Evolutionary conservation across 139 green algal species (phyloP).

Genomic region (Volvox africanus): DNA sequence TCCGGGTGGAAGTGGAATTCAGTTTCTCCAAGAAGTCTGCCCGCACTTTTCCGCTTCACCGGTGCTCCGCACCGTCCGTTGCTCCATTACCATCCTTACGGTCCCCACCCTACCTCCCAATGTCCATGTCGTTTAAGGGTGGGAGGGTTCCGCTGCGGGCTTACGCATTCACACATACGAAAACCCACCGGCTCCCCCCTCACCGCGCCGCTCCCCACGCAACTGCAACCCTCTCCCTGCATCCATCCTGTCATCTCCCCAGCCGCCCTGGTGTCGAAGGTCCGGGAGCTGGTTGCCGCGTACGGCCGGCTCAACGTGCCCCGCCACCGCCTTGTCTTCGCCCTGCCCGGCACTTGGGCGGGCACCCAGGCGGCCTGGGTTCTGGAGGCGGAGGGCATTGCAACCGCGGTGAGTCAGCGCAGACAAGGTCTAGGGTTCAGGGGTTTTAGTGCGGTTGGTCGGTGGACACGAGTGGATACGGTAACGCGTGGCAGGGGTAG

Average conservation of each 20-base stretch:
- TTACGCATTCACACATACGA: not conserved
- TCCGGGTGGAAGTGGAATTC: too few species aligned
- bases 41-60: too few species aligned
- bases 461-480: too few species aligned
- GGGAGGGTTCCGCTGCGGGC: too few species aligned
- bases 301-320: slow-evolving; percentile 77
- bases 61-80: too few species aligned
- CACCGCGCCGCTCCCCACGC: not conserved
- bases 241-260: not conserved
- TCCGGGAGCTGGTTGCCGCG: slow-evolving; percentile 59
- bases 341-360: slow-evolving; percentile 86
- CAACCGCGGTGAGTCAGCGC: slow-evolving; percentile 70
- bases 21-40: too few species aligned
- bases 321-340: slow-evolving; percentile 72
- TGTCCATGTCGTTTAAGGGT: too few species aligned
- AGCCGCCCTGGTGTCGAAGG: slow-evolving; percentile 67
- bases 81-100: too few species aligned
- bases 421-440: not conserved
- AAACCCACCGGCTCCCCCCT: too few species aligned
- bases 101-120: too few species aligned
- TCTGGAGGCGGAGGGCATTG: slow-evolving; percentile 80
- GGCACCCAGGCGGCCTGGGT: slow-evolving; percentile 77
- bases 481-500: too few species aligned
- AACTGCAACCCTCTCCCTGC: not conserved
- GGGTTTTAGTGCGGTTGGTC: not conserved